Evolutionary conservation across 2,329 filamentous ascomycete genomes (phyloP), one percentile per base, ranked within the genome.

Genomic region (Paecilomyces formosus): DNA sequence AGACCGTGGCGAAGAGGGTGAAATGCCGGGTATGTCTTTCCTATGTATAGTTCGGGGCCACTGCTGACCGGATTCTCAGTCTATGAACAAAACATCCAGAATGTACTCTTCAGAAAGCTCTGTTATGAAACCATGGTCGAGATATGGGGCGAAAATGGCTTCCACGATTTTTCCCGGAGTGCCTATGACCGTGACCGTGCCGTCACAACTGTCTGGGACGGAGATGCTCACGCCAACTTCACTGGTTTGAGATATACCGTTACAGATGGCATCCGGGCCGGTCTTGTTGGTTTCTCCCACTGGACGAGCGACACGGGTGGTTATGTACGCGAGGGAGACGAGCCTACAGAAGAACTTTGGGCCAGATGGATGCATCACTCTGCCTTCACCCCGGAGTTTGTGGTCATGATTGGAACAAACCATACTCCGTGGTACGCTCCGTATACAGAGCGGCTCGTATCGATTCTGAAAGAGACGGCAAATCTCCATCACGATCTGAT

Each of bases 1-100:
- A 56, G 72, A 75, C 51, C 67, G 72, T 26, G 72, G 73, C 24
- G 73, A 75, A 54, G 73, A 75, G 63, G 65, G 62, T n/a, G 73
- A 74, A 60, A 73, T 74, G 71, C 73, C 73, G 1, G 70, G 49
- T 52, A 52, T 52, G 49, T 8, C n/a, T 39, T 39, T 6, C 15
- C 6, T n/a, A n/a, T n/a, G 15, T n/a, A 3, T 7, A n/a, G 15
- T 13, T 39, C 13, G 5, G 15, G 12, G 15, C n/a, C 12, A 22
- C 6, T 31, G 3, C 24, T 54, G 21, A 54, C 52, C 30, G 1
- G n/a, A 18, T n/a, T 18, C 18, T 7, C 28, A 54, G 52, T 66
- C 6, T 70, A 64, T 51, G 67, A 69, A 53, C 73, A 75, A 55
- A 75, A 75, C 58, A 64, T 68, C 26, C 73, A 75, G 57, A 68